These are phyloP conservation scores for Naumovozyma dairenensis DNA, from an alignment of 805 yeast genomes.

Conservation along the genomic window DNA sequence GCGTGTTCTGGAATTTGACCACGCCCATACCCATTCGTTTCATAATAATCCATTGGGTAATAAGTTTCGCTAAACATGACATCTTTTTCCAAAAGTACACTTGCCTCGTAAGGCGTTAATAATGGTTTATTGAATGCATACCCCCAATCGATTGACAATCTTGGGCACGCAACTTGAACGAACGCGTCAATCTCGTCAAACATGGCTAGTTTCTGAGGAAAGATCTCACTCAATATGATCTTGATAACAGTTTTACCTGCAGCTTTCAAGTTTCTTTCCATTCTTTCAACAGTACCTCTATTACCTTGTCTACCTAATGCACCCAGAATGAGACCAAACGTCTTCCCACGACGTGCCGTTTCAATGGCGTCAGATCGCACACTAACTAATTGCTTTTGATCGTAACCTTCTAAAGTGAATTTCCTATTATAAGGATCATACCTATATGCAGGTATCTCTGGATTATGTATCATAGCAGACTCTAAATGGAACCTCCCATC, in stretches of 20 bases:
- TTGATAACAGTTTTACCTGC: slow-evolving; percentile 64
- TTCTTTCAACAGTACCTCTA: slow-evolving; percentile 56
- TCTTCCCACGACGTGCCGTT: slow-evolving; percentile 48
- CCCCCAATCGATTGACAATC: slow-evolving; percentile 97
- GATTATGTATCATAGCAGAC: slow-evolving; percentile 95
- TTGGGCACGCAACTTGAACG: slow-evolving; percentile 95
- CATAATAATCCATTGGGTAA: slow-evolving; percentile 96
- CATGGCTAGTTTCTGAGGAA: slow-evolving; percentile 85
- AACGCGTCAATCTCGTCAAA: slow-evolving; percentile 91
- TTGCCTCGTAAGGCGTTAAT: slow-evolving; percentile 91
- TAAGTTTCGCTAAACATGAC: slow-evolving; percentile 48
- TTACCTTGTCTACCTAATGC: slow-evolving; percentile 95
- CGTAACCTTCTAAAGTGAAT: slow-evolving; percentile 82
- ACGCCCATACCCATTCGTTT: slow-evolving; percentile 83
- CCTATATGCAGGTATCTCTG: slow-evolving; percentile 80
- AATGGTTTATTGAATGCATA: slow-evolving; percentile 90
- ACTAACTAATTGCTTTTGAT: slow-evolving; percentile 68
- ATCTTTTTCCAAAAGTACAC: slow-evolving; percentile 76
- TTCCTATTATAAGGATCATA: slow-evolving; percentile 93
- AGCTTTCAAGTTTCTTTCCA: slow-evolving; percentile 44
- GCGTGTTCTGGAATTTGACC: slow-evolving; percentile 54
- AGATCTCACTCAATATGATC: slow-evolving; percentile 82
- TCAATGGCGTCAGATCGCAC: slow-evolving; percentile 68
- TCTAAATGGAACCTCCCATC: slow-evolving; percentile 96
- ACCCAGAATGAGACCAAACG: slow-evolving; percentile 80